phyloP scores from a whole-genome alignment of 306 rosid genomes.

The Quercus cerris region DNA sequence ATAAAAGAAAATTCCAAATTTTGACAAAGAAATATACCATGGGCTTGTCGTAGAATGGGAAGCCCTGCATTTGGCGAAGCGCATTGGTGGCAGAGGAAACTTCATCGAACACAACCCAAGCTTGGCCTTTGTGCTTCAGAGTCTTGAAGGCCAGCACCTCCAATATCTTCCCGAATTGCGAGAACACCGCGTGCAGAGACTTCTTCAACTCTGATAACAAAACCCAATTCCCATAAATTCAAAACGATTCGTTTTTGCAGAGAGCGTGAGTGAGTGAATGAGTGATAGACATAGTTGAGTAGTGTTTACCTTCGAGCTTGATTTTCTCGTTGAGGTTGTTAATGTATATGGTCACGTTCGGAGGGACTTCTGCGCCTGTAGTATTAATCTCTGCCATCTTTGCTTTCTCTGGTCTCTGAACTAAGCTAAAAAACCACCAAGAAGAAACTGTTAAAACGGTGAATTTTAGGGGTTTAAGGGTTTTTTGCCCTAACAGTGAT shows the following conservation, averaged over 20 bases:
- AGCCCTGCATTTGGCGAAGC: constrained; percentile 94
- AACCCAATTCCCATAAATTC: background rate
- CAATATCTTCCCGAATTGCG: constrained; percentile 93
- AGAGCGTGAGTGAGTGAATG: background rate
- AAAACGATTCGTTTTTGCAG: background rate
- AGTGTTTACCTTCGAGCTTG: constrained; percentile 68
- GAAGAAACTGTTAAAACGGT: background rate
- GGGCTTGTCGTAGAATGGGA: constrained; percentile 96
- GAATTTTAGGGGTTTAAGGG: background rate
- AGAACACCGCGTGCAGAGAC: constrained; percentile 80
- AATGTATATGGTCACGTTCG: constrained; percentile 85
- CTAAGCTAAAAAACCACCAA: background rate
- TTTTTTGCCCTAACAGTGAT: background rate
- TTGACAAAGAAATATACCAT: constrained; percentile 46
- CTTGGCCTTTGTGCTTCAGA: constrained; percentile 95
- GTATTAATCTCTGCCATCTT: constrained; percentile 64
- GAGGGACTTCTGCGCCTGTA: constrained; percentile 41
- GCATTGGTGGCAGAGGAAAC: constrained; percentile 86
- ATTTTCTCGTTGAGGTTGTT: constrained; percentile 95
- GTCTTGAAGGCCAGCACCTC: constrained; percentile 90
- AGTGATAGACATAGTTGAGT: too few species aligned
- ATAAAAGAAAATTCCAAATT: too few species aligned
- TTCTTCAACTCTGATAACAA: constrained; percentile 72
- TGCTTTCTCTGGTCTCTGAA: background rate
- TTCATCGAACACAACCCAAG: constrained; percentile 96